Evolutionary conservation across 2,329 filamentous ascomycete species (phyloP).

Genomic region (Pseudogymnoascus sp.): DNA sequence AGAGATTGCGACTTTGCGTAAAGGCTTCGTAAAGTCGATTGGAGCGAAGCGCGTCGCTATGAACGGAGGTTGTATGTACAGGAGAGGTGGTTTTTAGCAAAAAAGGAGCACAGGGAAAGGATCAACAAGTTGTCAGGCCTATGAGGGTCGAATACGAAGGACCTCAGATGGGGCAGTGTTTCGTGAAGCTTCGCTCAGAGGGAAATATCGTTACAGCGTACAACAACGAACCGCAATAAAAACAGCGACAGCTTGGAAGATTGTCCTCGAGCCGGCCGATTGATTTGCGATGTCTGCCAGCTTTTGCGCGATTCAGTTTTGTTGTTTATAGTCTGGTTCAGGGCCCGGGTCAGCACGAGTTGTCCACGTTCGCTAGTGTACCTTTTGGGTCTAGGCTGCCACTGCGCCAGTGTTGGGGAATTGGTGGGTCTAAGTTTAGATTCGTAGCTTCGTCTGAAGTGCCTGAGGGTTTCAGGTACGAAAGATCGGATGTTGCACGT

Average conservation of each 20-base stretch:
- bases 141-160: not conserved
- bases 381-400: slow-evolving; percentile 1
- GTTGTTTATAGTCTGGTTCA: slow-evolving; percentile 8
- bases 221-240: not conserved
- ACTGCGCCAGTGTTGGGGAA: not conserved
- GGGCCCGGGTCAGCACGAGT: slow-evolving; percentile 2
- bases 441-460: not conserved
- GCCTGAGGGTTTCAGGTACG: not conserved
- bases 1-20: not conserved
- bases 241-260: not conserved
- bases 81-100: not conserved
- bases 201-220: not conserved
- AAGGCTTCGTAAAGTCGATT: slow-evolving; percentile 6
- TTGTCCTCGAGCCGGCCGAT: slow-evolving; percentile 5
- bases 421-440: slow-evolving; percentile 1
- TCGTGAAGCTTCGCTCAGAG: not conserved
- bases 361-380: slow-evolving; percentile 5
- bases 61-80: not conserved
- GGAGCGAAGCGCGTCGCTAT: slow-evolving; percentile 2
- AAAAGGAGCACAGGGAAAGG: not conserved
- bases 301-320: slow-evolving; percentile 5
- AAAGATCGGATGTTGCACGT: not conserved
- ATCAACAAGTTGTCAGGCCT: not conserved
- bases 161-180: not conserved
- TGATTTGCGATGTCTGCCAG: not conserved